Evolutionary conservation across 768 basidiomycete genomes (phyloP).

Genomic region (Rhodotorula paludigena): DNA sequence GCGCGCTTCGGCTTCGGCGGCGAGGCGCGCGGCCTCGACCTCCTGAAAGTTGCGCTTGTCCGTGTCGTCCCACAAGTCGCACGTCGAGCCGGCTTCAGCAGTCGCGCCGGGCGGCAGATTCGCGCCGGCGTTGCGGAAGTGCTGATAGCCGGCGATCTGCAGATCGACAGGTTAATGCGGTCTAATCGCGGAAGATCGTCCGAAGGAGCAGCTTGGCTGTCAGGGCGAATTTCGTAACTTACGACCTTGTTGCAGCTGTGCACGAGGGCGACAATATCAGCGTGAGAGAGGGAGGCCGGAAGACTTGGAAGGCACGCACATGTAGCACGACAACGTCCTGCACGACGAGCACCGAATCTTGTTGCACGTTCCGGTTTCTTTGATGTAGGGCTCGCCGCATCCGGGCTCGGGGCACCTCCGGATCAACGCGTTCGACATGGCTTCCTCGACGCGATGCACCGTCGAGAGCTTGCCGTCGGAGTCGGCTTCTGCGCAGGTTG

Average conservation of each 20-base stretch:
- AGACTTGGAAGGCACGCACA: slow-evolving; percentile 38
- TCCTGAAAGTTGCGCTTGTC: slow-evolving; percentile 16
- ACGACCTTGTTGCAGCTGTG: slow-evolving; percentile 36
- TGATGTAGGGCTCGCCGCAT: slow-evolving; percentile 46
- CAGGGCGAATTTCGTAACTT: not conserved
- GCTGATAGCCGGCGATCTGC: not conserved
- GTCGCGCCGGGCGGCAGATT: not conserved
- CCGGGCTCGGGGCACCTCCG: slow-evolving; percentile 45
- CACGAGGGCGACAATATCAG: not conserved
- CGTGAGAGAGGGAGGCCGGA: not conserved
- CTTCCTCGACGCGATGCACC: slow-evolving; percentile 48
- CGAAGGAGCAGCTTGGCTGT: not conserved
- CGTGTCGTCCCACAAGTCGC: slow-evolving; percentile 37
- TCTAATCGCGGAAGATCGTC: too few species aligned
- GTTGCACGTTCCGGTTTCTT: slow-evolving; percentile 37
- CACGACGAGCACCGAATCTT: slow-evolving; percentile 45
- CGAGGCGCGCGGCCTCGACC: slow-evolving; percentile 37
- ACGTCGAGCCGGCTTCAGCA: not conserved
- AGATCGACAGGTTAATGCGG: too few species aligned
- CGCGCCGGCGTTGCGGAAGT: not conserved
- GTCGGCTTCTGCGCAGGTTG: slow-evolving; percentile 47
- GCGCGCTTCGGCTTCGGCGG: slow-evolving; percentile 25
- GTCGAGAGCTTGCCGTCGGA: slow-evolving; percentile 46
- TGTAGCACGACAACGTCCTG: slow-evolving; percentile 45
- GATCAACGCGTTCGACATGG: slow-evolving; percentile 49